These are phyloP conservation scores for Diplodia mutila DNA, from an alignment of 2,329 filamentous ascomycete species.

Conservation along the genomic window DNA sequence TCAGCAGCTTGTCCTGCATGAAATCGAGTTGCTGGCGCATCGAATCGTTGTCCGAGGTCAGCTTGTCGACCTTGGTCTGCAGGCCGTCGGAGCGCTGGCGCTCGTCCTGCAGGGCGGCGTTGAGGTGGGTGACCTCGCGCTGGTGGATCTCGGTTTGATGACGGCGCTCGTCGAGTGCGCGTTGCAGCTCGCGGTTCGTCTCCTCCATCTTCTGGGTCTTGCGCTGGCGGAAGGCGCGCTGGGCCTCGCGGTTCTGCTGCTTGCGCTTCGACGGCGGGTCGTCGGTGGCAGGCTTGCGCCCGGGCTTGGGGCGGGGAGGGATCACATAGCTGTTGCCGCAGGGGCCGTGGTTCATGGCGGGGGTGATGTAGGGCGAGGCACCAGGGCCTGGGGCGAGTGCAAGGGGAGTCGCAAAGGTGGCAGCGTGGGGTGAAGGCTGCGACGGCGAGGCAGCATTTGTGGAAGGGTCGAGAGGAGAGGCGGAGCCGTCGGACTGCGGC, in stretches of 20 bases:
- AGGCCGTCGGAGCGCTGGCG: slow-evolving; percentile 27
- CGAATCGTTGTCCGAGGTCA: slow-evolving; percentile 26
- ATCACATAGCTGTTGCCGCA: slow-evolving; percentile 44
- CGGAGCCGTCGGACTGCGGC: slow-evolving; percentile 18
- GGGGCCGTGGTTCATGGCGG: slow-evolving; percentile 33
- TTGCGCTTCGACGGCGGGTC: slow-evolving; percentile 92
- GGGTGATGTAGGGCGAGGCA: slow-evolving; percentile 17
- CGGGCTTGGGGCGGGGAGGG: slow-evolving; percentile 63
- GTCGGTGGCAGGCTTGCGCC: slow-evolving; percentile 90
- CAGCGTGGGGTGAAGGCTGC: neutral
- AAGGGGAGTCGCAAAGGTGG: slow-evolving; percentile 3
- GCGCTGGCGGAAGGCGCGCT: slow-evolving; percentile 86
- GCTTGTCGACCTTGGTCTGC: slow-evolving; percentile 24
- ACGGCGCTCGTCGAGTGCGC: slow-evolving; percentile 26
- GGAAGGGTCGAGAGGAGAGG: slow-evolving; percentile 10
- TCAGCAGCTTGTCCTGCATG: slow-evolving; percentile 22
- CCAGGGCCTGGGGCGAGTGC: slow-evolving; percentile 19
- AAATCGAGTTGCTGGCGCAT: slow-evolving; percentile 26
- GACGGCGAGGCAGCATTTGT: slow-evolving; percentile 10
- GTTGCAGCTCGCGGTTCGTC: slow-evolving; percentile 50
- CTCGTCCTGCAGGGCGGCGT: slow-evolving; percentile 17
- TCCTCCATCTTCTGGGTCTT: slow-evolving; percentile 82
- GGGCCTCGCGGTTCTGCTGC: slow-evolving; percentile 89
- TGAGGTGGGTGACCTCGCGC: slow-evolving; percentile 25
- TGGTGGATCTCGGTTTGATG: slow-evolving; percentile 29